Conservation (phyloP, 371 early-diverging fungal species). For the Mortierella sp. region DNA sequence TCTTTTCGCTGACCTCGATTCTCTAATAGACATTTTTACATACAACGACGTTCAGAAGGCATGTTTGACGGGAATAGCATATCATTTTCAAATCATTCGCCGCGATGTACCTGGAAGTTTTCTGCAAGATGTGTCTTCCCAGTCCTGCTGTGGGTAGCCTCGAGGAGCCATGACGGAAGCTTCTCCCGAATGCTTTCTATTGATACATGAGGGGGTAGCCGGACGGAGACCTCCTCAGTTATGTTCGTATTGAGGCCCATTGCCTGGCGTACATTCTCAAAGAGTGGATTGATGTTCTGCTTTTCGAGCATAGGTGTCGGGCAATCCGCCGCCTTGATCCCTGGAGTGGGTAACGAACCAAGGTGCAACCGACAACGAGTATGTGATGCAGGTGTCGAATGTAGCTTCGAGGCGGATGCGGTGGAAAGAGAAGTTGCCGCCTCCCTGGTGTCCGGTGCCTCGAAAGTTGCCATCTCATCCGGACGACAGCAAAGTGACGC, state of each 20-base stretch:
- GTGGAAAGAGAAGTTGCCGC: neutral
- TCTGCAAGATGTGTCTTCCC: conserved; percentile 40
- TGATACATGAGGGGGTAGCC: conserved; percentile 28
- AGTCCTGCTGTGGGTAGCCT: conserved; percentile 9
- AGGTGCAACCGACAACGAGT: conserved; percentile 53
- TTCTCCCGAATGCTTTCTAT: conserved; percentile 17
- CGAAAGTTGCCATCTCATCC: neutral
- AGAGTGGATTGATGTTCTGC: conserved; percentile 45
- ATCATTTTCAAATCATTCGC: neutral
- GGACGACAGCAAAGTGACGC: conserved; percentile 22
- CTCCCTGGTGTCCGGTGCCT: neutral
- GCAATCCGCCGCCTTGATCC: conserved; percentile 10
- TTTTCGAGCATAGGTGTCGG: conserved; percentile 52
- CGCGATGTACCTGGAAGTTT: conserved; percentile 50
- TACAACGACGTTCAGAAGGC: no score
- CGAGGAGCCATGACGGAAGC: conserved; percentile 33
- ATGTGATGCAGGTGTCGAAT: conserved; percentile 3
- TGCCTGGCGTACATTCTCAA: conserved; percentile 49
- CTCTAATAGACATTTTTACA: conserved; percentile 55
- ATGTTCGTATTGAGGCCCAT: conserved; percentile 53
- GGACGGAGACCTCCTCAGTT: conserved; percentile 49
- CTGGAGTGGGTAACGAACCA: conserved; percentile 35
- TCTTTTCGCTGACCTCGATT: conserved; percentile 68
- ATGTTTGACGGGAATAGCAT: neutral
- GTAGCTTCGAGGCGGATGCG: neutral